Evolutionary conservation across 257 asterid species (phyloP).

Genomic region (Primulina tabacum): DNA sequence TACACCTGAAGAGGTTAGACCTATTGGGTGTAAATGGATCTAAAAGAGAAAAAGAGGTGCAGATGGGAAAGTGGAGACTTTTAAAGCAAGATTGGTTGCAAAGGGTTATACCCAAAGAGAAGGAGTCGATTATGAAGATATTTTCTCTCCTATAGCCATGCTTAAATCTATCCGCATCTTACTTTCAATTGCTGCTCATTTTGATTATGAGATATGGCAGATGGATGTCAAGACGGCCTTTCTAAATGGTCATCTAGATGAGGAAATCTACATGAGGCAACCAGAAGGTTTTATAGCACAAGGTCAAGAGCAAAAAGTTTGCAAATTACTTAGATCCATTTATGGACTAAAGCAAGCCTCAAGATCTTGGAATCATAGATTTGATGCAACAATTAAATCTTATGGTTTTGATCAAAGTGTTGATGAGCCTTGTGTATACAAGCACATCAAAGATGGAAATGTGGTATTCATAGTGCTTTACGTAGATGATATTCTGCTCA

Average conservation of each 20-base stretch:
- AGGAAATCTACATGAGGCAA: neutral
- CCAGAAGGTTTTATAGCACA: neutral
- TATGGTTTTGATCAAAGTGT: neutral
- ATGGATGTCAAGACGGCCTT: neutral
- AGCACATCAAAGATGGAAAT: too few species aligned
- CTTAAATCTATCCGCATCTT: neutral
- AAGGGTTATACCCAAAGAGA: neutral
- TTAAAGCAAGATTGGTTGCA: neutral
- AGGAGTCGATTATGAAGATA: neutral
- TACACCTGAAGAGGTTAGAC: neutral
- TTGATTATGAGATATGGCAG: neutral
- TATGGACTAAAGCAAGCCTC: slow-evolving; percentile 6
- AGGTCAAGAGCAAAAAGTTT: neutral
- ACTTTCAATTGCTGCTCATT: neutral
- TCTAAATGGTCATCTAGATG: neutral
- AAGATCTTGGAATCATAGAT: neutral
- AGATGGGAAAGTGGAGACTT: neutral
- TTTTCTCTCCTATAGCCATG: neutral
- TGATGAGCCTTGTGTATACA: too few species aligned
- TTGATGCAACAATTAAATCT: neutral
- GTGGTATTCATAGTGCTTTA: too few species aligned
- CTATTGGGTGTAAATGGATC: neutral
- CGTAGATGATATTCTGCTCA: too few species aligned
- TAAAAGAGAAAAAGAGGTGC: neutral
- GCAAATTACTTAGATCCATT: neutral